phyloP scores from a whole-genome alignment of 805 yeast species.

The Teunomyces stri region DNA sequence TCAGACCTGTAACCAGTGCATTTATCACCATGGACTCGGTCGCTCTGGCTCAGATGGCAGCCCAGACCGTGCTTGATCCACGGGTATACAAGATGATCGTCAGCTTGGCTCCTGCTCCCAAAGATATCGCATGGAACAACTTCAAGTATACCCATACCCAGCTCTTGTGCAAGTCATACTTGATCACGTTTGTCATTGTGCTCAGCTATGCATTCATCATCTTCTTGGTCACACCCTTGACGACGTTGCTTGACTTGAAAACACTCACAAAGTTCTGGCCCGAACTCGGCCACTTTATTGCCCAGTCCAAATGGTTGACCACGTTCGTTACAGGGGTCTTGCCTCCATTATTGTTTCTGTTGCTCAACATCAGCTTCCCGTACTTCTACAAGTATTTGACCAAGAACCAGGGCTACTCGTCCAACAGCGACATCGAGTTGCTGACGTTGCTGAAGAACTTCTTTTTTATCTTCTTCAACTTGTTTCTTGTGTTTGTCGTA shows the following conservation, averaged over 20 bases:
- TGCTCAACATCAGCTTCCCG: constrained; percentile 52
- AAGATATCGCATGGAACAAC: constrained; percentile 46
- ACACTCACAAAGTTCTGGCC: constrained; percentile 60
- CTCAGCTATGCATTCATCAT: constrained; percentile 51
- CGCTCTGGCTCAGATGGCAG: constrained; percentile 50
- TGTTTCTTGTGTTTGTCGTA: constrained; percentile 59
- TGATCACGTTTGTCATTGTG: constrained; percentile 43
- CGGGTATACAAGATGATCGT: constrained; percentile 43
- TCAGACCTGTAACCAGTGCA: constrained; percentile 45
- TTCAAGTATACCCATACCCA: constrained; percentile 40
- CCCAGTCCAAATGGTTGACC: constrained; percentile 49
- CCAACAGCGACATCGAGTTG: constrained; percentile 58
- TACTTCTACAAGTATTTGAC: constrained; percentile 54
- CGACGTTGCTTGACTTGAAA: constrained; percentile 55
- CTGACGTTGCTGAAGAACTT: constrained; percentile 58
- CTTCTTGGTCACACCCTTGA: constrained; percentile 55
- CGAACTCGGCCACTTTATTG: constrained; percentile 50
- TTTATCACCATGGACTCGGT: constrained; percentile 48
- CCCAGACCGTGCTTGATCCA: constrained; percentile 46
- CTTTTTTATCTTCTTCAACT: constrained; percentile 57
- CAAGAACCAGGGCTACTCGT: constrained; percentile 49
- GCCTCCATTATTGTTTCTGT: constrained; percentile 58
- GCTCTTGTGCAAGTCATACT: constrained; percentile 36
- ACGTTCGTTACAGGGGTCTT: constrained; percentile 60
- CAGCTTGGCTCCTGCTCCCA: constrained; percentile 46